Percentiles rank a stretch among this genome's conserved stretches.
Conservation (phyloP, 768 basidiomycete genomes). For the Boletus subcaerulescens region DNA sequence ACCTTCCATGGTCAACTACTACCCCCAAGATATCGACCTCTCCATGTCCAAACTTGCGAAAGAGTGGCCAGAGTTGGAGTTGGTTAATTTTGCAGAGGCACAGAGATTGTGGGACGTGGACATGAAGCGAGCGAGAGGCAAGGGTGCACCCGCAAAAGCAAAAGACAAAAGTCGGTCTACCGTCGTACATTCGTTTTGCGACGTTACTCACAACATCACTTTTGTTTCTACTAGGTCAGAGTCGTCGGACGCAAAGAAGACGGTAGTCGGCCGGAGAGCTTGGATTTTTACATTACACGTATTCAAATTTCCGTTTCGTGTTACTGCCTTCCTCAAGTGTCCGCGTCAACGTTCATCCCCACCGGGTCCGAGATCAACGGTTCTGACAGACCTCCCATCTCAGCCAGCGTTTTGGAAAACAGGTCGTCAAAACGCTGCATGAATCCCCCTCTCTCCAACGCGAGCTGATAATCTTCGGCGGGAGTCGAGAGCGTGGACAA, state of each 20-base stretch:
- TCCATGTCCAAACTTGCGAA: conserved; percentile 49
- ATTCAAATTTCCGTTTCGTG: not conserved
- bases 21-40: conserved; percentile 61
- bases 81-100: conserved; percentile 65
- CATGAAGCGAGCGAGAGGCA: conserved; percentile 69
- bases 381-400: conserved; percentile 48
- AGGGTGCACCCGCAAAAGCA: conserved; percentile 81
- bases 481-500: conserved; percentile 34
- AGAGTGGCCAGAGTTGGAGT: conserved; percentile 52
- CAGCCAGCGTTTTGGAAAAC: conserved; percentile 59
- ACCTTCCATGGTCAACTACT: conserved; percentile 83
- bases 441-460: conserved; percentile 50
- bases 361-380: conserved; percentile 16
- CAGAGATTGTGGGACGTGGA: conserved; percentile 62
- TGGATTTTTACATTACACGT: not conserved
- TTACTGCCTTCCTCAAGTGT: no score
- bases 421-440: conserved; percentile 63
- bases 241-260: conserved; percentile 48
- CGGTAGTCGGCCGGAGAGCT: conserved; percentile 21
- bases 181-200: not conserved
- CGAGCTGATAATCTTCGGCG: conserved; percentile 29
- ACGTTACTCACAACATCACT: not conserved
- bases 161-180: conserved; percentile 56
- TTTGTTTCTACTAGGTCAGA: conserved; percentile 40
- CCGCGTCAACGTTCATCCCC: not conserved